Base-by-base conservation (phyloP, 1,284 basidiomycete genomes). In the Leccinum pallidistipes region DNA sequence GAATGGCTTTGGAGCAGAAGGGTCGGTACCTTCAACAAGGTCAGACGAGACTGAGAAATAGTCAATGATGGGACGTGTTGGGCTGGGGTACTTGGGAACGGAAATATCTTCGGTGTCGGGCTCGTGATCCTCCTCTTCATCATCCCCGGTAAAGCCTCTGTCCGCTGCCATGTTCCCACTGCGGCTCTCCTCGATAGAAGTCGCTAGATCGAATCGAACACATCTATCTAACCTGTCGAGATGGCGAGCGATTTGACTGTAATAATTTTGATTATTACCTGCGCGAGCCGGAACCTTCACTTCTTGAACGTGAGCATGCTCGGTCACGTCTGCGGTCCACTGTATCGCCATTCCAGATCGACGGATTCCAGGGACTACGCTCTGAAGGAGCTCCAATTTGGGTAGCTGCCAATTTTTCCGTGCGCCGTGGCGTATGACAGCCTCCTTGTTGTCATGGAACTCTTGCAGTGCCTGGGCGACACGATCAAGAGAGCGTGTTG, bases 391-490 rank as follows among this genome's bases (percentile, higher is more conserved):
- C 10, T 50, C 49, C 24, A 50, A 29, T 12, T 56, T 56, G 9
- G 40, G 40, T 3, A 56, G 10, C 40, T 56, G 12, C 40, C 40
- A 56, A 11, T 56, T 54, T 2, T 8, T 12, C 24, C 14, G 18
- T 56, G 45, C 7, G 3, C 45, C 12, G 10, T 56, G 55, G n/a
- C 11, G 10, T 18, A 56, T 52, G 12, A 52, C 14, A 14, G 49
- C 21, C 4, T 55, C 55, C 21, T 64, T 64, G 24, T 64, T 10
- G 10, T 63, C 14, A 12, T 64, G 55, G 29, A 64, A 64, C 4
- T 57, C 61, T 24, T 63, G 16, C 1, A 64, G 58, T 3, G 60
- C 55, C 11, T 9, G 34, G 1, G 52, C 16, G 3, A 65, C 21
- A 6, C 6, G 10, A 16, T 38, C 7, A n/a, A 65, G 38, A 5